phyloP scores from a whole-genome alignment of 352 stramenopile genomes.

The Globisporangium megalacanthum region DNA sequence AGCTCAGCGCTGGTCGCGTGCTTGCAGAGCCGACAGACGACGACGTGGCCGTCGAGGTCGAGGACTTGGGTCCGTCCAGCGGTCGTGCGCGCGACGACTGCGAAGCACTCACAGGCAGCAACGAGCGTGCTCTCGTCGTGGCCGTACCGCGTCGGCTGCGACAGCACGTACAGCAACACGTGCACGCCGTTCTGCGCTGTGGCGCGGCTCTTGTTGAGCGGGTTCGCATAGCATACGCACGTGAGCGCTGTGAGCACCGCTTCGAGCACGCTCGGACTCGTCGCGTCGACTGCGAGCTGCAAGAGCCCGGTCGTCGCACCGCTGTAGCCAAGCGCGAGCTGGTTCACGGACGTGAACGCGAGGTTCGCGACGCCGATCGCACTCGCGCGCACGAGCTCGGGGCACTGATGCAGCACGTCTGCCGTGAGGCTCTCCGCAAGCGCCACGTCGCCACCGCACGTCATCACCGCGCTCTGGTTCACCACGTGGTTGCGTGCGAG shows the following conservation, averaged over 20 bases:
- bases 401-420: slow-evolving; percentile 25
- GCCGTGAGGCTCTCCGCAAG: slow-evolving; percentile 25
- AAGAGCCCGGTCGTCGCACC: slow-evolving; percentile 55
- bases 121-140: slow-evolving; percentile 33
- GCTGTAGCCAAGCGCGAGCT: slow-evolving; percentile 72
- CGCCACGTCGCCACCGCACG: slow-evolving; percentile 42
- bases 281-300: slow-evolving; percentile 56
- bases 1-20: slow-evolving; percentile 21
- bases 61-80: slow-evolving; percentile 41
- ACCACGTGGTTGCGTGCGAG: slow-evolving; percentile 61
- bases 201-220: slow-evolving; percentile 60
- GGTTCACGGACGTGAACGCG: slow-evolving; percentile 59
- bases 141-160: slow-evolving; percentile 27
- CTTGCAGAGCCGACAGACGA: slow-evolving; percentile 46
- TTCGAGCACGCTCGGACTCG: slow-evolving; percentile 34
- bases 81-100: slow-evolving; percentile 37
- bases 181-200: slow-evolving; percentile 62
- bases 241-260: slow-evolving; percentile 37
- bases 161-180: slow-evolving; percentile 58
- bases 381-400: slow-evolving; percentile 35
- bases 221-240: slow-evolving; percentile 56
- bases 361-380: slow-evolving; percentile 60
- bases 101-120: slow-evolving; percentile 44
- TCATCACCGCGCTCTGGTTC: slow-evolving; percentile 66
- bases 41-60: slow-evolving; percentile 53